phyloP scores from a whole-genome alignment of 2,329 filamentous ascomycete species.

The Exophiala mesophila region DNA sequence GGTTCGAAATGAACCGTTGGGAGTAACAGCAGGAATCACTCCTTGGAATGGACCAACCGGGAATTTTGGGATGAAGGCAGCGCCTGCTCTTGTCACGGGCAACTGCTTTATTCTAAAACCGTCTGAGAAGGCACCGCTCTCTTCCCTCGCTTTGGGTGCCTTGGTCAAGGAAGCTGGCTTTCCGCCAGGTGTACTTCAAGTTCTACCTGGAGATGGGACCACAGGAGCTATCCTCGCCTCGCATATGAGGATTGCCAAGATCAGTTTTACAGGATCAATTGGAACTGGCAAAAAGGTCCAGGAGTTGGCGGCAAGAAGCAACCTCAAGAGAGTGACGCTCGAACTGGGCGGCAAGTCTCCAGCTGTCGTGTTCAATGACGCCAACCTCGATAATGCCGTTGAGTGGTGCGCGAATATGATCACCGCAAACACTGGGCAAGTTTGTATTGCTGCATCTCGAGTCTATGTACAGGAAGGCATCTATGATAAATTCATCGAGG shows the following conservation, averaged over 20 bases:
- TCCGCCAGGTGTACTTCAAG: slow-evolving; percentile 62
- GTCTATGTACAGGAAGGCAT: slow-evolving; percentile 15
- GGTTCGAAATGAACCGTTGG: slow-evolving; percentile 27
- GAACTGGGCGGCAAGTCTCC: slow-evolving; percentile 64
- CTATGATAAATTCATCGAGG: slow-evolving; percentile 14
- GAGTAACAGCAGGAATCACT: slow-evolving; percentile 31
- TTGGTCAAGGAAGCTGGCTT: slow-evolving; percentile 70
- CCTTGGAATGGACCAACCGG: slow-evolving; percentile 41
- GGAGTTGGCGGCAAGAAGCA: slow-evolving; percentile 34
- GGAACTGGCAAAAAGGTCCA: slow-evolving; percentile 36
- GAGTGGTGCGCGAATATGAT: slow-evolving; percentile 29
- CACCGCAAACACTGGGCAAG: slow-evolving; percentile 19
- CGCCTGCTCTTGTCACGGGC: slow-evolving; percentile 49
- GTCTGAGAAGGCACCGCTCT: slow-evolving; percentile 54
- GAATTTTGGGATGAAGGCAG: slow-evolving; percentile 42
- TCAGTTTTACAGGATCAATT: slow-evolving; percentile 37
- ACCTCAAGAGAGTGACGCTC: slow-evolving; percentile 55
- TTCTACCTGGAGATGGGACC: slow-evolving; percentile 28
- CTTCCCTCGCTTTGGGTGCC: slow-evolving; percentile 55
- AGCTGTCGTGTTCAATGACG: slow-evolving; percentile 37
- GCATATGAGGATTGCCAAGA: slow-evolving; percentile 39
- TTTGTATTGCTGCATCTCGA: slow-evolving; percentile 15
- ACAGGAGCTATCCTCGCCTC: slow-evolving; percentile 30
- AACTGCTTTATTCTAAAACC: slow-evolving; percentile 55
- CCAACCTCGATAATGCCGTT: slow-evolving; percentile 28